A percentile compares a stretch with the other conserved stretches of the same genome.
phyloP scores from a whole-genome alignment of 116 monocot genomes.

The Phalaenopsis hybrid region DNA sequence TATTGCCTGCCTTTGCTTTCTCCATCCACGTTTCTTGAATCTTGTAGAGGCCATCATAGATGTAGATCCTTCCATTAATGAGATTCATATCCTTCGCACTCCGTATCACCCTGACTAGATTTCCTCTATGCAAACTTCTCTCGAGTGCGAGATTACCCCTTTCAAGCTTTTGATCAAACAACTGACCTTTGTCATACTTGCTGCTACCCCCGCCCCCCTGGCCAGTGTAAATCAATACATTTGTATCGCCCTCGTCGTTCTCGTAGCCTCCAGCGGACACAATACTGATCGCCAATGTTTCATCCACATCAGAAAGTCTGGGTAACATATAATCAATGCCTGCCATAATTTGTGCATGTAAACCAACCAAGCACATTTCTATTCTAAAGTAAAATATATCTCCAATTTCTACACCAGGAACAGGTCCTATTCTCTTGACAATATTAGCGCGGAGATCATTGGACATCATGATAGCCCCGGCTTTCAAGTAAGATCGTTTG shows the following conservation, averaged over 20 bases:
- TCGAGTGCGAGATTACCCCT: slow-evolving; percentile 82
- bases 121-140: slow-evolving; percentile 53
- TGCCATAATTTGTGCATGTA: slow-evolving; percentile 69
- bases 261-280: slow-evolving; percentile 90
- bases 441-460: slow-evolving; percentile 52
- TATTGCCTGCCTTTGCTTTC: slow-evolving; percentile 44
- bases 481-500: slow-evolving; percentile 59
- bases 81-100: slow-evolving; percentile 48
- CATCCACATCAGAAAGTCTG: slow-evolving; percentile 37
- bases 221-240: slow-evolving; percentile 69
- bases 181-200: slow-evolving; percentile 29
- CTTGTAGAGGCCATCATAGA: slow-evolving; percentile 62
- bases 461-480: slow-evolving; percentile 60
- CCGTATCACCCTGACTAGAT: slow-evolving; percentile 64
- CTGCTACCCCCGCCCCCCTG: slow-evolving; percentile 29
- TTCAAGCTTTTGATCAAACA: slow-evolving; percentile 81
- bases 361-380: slow-evolving; percentile 71
- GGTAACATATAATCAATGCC: slow-evolving; percentile 76
- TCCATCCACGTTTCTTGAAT: slow-evolving; percentile 43
- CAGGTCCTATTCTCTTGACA: slow-evolving; percentile 47
- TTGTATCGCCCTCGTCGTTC: slow-evolving; percentile 51
- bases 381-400: slow-evolving; percentile 95
- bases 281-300: slow-evolving; percentile 59
- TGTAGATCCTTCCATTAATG: slow-evolving; percentile 41
- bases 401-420: slow-evolving; percentile 75